Evolutionary conservation across 192 early-diverging fungal genomes (phyloP), one percentile per base, ranked within the genome.

Genomic region (Polychytrium aggregatum): DNA sequence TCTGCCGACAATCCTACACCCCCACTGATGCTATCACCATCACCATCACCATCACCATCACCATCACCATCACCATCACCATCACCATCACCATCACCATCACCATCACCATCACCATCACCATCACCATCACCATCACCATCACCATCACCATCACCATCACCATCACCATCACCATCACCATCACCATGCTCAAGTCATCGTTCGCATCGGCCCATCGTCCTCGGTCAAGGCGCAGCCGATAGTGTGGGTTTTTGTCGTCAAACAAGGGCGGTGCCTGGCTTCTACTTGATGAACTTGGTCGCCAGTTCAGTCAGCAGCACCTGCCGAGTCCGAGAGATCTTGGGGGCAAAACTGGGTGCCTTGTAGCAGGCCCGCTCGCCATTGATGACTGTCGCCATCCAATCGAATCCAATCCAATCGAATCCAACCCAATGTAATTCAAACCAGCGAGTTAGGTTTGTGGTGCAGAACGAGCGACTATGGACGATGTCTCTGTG

Each of bases 301-400:
- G 58, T 56, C 18, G 77, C 74, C 27, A 81, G 71, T 47, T 83
- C 82, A 46, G 67, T 66, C 27, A 83, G 55, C 11, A 83, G 60
- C 1, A 79, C 70, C 17, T 67, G 67, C 40, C 82, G 55, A 25
- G 82, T 83, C 34, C 82, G 55, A 21, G 60, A 59, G 7, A 83
- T 62, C 41, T 83, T 80, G 3, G 79, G 71, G 13, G 82, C 77
- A 60, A 83, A 83, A 2, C 66, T 67, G 21, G 76, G 65, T 3
- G 78, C 67, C 49, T 75, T 74, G 58, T 83, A 83, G 0, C 68
- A 68, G 20, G 82, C 82, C 16, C 82, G 58, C 41, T 83, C 82
- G 20, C 74, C 82, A 55, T 77, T 75, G 28, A 83, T 78, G 9
- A 83, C 77, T 80, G 57, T 16, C 2, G 48, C 17, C 3, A 29